phyloP scores from a whole-genome alignment of 352 stramenopile genomes.

The Phytophthora melonis region DNA sequence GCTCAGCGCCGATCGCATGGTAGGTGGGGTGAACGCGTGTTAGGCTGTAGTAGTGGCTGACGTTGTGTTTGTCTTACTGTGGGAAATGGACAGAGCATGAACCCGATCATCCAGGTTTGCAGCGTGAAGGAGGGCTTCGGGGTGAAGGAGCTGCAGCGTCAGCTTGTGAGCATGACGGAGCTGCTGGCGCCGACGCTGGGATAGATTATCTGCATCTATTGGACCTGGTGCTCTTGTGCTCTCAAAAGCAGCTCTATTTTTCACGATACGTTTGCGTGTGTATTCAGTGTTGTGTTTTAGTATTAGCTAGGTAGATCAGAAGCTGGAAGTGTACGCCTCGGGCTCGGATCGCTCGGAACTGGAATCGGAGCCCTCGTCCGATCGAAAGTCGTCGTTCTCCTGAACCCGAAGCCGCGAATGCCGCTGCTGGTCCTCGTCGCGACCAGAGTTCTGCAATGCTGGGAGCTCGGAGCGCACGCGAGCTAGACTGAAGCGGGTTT shows the following conservation, averaged over 20 bases:
- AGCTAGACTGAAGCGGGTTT: slow-evolving; percentile 26
- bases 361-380: slow-evolving; percentile 29
- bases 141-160: slow-evolving; percentile 78
- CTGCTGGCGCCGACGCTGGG: slow-evolving; percentile 37
- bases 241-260: slow-evolving; percentile 21
- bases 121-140: slow-evolving; percentile 85
- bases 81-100: slow-evolving; percentile 63
- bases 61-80: slow-evolving; percentile 8
- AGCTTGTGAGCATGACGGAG: slow-evolving; percentile 73
- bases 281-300: slow-evolving; percentile 4
- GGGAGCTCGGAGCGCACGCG: slow-evolving; percentile 44
- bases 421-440: slow-evolving; percentile 24
- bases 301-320: slow-evolving; percentile 20
- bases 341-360: slow-evolving; percentile 41
- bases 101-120: slow-evolving; percentile 81
- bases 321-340: slow-evolving; percentile 42
- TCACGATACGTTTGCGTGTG: slow-evolving; percentile 6
- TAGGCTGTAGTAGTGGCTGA: not conserved
- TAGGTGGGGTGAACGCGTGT: slow-evolving; percentile 22
- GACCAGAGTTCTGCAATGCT: slow-evolving; percentile 22
- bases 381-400: slow-evolving; percentile 32
- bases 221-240: not conserved
- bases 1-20: slow-evolving; percentile 60
- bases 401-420: slow-evolving; percentile 19
- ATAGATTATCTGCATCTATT: slow-evolving; percentile 1